phyloP scores from a whole-genome alignment of 169 alveolate genomes.

The Toxoplasma gondii region DNA sequence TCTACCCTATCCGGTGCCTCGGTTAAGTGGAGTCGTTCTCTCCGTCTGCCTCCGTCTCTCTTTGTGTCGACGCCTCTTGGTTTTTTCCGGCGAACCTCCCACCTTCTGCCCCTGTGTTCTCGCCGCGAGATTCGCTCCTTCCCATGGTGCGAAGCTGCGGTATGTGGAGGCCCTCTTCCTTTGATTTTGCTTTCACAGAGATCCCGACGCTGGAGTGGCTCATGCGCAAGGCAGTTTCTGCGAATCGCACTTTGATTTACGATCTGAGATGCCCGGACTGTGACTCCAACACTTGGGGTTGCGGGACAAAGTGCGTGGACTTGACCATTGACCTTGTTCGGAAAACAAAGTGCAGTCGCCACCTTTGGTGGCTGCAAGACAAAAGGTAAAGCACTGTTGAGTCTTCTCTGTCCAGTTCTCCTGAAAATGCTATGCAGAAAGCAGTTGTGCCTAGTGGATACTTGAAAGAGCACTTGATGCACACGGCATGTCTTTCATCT shows the following conservation, averaged over 20 bases:
- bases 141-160: no score
- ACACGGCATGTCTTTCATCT: no score
- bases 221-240: neutral
- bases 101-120: no score
- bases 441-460: neutral
- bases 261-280: constrained; percentile 28
- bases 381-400: neutral
- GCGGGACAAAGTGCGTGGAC: neutral
- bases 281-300: constrained; percentile 2
- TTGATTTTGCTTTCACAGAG: no score
- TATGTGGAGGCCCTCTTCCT: no score
- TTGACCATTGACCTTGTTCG: neutral
- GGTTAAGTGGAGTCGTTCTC: no score
- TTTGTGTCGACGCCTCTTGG: no score
- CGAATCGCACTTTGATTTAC: neutral
- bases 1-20: no score
- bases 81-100: no score
- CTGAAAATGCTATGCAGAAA: neutral
- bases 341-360: neutral
- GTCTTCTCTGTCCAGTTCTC: neutral
- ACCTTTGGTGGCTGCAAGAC: constrained; percentile 27
- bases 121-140: no score
- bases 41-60: no score
- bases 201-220: constrained; percentile 26
- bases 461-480: no score